Percentiles rank a stretch among this genome's conserved stretches.
Conservation (phyloP, 495 filamentous ascomycete genomes). For the Hypoxylon rickii region DNA sequence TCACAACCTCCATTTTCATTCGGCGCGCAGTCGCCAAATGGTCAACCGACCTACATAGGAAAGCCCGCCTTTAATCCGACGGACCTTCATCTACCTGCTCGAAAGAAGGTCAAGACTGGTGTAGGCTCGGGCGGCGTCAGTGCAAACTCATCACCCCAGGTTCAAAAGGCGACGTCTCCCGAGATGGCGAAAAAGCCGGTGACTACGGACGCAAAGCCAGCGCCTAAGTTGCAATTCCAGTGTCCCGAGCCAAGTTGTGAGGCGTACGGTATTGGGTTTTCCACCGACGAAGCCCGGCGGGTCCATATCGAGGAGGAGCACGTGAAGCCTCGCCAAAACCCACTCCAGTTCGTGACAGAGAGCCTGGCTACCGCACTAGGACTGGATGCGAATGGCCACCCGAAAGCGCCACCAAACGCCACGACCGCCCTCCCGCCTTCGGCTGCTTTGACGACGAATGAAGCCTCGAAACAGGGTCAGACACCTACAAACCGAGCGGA, state of each 20-base stretch:
- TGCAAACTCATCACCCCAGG: conserved; percentile 52
- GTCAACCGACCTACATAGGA: conserved; percentile 62
- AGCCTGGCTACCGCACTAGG: conserved; percentile 48
- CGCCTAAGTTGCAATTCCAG: conserved; percentile 44
- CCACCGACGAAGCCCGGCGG: conserved; percentile 56
- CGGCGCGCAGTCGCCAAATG: conserved; percentile 71
- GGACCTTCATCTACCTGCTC: conserved; percentile 56
- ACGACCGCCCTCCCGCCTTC: conserved; percentile 14
- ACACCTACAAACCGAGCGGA: conserved; percentile 46
- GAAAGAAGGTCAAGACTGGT: conserved; percentile 59
- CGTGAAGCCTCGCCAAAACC: conserved; percentile 55
- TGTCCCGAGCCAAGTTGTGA: conserved; percentile 56
- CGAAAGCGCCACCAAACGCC: conserved; percentile 26
- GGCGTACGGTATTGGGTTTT: conserved; percentile 52
- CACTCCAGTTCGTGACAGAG: conserved; percentile 55
- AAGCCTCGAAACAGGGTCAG: conserved; percentile 50
- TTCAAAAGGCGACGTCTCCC: conserved; percentile 50
- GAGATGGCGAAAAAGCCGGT: conserved; percentile 50
- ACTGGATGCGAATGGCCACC: conserved; percentile 53
- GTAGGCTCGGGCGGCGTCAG: conserved; percentile 32
- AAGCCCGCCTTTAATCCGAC: conserved; percentile 51
- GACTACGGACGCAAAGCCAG: conserved; percentile 43
- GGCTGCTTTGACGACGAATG: conserved; percentile 39
- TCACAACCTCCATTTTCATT: conserved; percentile 69
- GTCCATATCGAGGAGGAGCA: conserved; percentile 61